Base-by-base conservation (phyloP, 1,284 basidiomycete genomes). In the Moesziomyces parantarcticus region DNA sequence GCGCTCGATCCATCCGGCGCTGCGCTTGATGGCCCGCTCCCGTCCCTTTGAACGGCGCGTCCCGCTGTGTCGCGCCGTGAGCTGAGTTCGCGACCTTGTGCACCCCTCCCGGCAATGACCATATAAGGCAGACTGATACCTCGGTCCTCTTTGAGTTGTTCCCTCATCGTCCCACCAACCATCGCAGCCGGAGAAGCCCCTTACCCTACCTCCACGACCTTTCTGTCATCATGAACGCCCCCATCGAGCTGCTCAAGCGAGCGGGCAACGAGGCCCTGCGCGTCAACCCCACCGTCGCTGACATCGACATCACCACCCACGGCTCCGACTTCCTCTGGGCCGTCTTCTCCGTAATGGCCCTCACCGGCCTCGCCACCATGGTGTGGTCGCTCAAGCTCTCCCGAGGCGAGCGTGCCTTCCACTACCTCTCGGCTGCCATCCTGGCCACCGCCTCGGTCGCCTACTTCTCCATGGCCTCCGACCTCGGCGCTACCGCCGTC, bases 401-500 rank as follows among this genome's bases (percentile, higher is more conserved):
- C 50, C 78, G 68, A 42, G 74, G 77, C 48, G 70, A 88, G 29
- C 89, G 88, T 86, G 84, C 88, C 0, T 88, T 88, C 74, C 64
- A 72, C 66, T 76, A 78, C 71, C 70, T 79, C 32, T 88, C 88
- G 62, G 85, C 87, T 20, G 63, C 68, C 52, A 77, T 83, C 32
- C 74, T 81, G 1, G 72, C 65, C 34, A 85, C 84, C 18, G 84
- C 84, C 21, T 81, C 79, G 41, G 63, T 83, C 52, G 82, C 86
- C 23, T 89, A 86, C 85, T 89, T 89, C 81, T 85, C 86, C 20
- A 87, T 89, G 87, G 89, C 89, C 0, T 88, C 88, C 13, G 86
- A 90, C 80, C 86, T 90, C 53, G 89, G 89, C 26, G 85, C 84
- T 48, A 87, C 88, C 4, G 85, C 87, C 41, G 80, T 89, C 64